Evolutionary conservation across 805 yeast genomes (phyloP), one percentile per base, ranked within the genome.

Genomic region (Teunomyces gatunensis): DNA sequence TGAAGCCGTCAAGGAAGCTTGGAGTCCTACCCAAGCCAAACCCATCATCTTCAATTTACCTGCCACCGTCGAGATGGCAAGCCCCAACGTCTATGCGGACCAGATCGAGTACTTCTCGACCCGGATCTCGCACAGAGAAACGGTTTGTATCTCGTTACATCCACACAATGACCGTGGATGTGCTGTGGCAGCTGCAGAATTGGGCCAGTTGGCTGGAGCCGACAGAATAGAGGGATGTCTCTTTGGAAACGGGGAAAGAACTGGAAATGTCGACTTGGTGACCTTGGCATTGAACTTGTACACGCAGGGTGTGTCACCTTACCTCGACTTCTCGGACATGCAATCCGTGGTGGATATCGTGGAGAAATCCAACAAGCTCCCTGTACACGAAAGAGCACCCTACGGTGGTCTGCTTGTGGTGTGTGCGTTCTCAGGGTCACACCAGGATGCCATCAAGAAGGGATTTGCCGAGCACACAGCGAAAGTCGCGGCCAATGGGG

Each of bases 91-190:
- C 18, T 87, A 84, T 60, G 95, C 95, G 36, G 95, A 87, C 63
- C 94, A 86, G 73, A 82, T 87, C 49, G 95, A 87, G 72, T 85
- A 78, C 64, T 87, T 87, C 57, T 62, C 80, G 42, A 79, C 78
- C 12, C 69, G 80, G 51, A 79, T 87, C 47, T 57, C 79, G 41
- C 79, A 86, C 53, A 80, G 95, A 54, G 87, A 85, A 47, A 83
- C 76, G 54, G 79, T 87, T 20, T 81, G 88, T 57, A 79, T 87
- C 44, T 86, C 94, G 11, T 77, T 87, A 47, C 95, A 87, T 64
- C 87, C 89, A 28, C 95, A 87, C 67, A 87, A 87, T 56, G 94
- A 87, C 68, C 78, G 95, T 59, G 95, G 95, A 18, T 86, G 92
- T 64, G 91, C 87, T 11, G 91, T 87, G n/a, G 94, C 92, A 9